A percentile compares a stretch with the other conserved stretches of the same genome.
phyloP scores from a whole-genome alignment of 352 stramenopile genomes.

The Pythium vanterpoolii region DNA sequence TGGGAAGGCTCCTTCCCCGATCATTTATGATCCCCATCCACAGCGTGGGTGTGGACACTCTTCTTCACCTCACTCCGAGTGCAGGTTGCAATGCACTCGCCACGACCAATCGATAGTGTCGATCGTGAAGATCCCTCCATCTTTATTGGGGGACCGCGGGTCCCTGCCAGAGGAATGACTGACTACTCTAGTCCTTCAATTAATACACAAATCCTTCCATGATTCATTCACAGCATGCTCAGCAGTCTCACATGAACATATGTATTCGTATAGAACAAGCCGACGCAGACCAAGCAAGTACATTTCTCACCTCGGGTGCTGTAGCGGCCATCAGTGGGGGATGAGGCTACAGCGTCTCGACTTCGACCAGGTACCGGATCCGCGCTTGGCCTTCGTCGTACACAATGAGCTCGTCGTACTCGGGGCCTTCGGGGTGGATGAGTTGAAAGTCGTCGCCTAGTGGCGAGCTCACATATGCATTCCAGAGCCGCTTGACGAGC shows the following conservation, averaged over 20 bases:
- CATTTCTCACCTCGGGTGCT: no score
- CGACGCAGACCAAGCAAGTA: no score
- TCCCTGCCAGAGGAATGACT: no score
- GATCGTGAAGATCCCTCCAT: no score
- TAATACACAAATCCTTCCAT: no score
- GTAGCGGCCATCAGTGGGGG: no score
- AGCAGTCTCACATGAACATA: constrained; percentile 4
- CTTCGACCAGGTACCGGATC: constrained; percentile 77
- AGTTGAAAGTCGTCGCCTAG: constrained; percentile 29
- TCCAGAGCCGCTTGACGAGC: constrained; percentile 51
- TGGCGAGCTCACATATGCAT: constrained; percentile 23
- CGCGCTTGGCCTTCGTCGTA: constrained; percentile 69
- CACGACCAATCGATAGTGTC: neutral
- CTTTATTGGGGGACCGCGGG: no score
- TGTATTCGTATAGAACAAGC: neutral
- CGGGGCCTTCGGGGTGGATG: constrained; percentile 1
- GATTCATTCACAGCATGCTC: no score
- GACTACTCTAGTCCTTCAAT: no score
- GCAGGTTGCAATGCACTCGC: constrained; percentile 20
- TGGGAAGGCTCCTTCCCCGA: constrained; percentile 10
- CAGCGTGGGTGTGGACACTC: neutral
- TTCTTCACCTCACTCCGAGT: neutral
- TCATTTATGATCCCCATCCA: neutral
- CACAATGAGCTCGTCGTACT: constrained; percentile 71
- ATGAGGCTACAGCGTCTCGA: constrained; percentile 39